Evolutionary conservation across 106 monocot genomes (phyloP), one percentile per base, ranked within the genome.

Genomic region (Hemerocallis citrina): DNA sequence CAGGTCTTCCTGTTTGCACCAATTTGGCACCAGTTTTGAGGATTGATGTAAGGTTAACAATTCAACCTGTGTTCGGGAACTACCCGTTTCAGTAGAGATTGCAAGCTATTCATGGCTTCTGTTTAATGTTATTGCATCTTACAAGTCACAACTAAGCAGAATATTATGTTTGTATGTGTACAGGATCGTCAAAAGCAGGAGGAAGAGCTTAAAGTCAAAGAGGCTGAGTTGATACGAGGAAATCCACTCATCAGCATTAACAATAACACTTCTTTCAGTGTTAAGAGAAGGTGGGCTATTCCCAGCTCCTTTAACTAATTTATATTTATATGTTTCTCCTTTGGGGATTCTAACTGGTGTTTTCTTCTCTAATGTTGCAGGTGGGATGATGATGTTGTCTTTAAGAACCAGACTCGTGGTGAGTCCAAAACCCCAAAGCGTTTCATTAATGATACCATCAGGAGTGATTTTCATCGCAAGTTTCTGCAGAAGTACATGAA

Each of bases 401-500:
- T 98, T 32, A 88, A 98, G 70, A 98, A 98, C 69, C 87, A 98
- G 71, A 72, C 87, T 69, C 84, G 84, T 31, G 84, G 91, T 5
- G 96, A 91, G 71, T 46, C 84, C 3, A 98, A 98, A 73, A 60
- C 96, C 4, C 84, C 84, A 0, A 91, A 98, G 67, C 61, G 84
- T n/a, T 98, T 98, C 68, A 88, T 98, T 52, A 98, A 91, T 31
- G 96, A 96, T 66, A 91, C 96, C 29, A 96, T 96, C 56, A 81
- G 90, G 59, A 96, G 67, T 48, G 96, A 96, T 64, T 87, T 96
- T 51, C 95, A 96, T 52, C 81, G 87, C 16, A 91, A 96, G 52
- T 96, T 96, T 55, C 72, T 91, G 69, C 90, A 96, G 57, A 90
- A 82, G 64, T 90, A 96, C 74, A 96, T 96, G 96, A 96, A 87